Base-by-base conservation (phyloP, 208 protist species). In the Herpetomonas samuelpessoai region DNA sequence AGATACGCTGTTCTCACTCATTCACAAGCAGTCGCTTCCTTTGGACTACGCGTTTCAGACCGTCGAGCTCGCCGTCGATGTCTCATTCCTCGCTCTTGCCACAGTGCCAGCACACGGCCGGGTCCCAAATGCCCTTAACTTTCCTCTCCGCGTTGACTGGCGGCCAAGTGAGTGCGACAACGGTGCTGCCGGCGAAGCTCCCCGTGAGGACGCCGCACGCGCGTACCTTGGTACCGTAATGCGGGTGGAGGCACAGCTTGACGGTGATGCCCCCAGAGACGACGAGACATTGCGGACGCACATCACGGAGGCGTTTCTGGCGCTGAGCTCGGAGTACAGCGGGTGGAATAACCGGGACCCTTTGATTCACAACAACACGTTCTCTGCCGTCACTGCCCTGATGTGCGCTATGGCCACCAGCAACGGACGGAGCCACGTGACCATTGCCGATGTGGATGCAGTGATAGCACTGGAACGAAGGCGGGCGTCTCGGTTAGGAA, bases 301-400 rank as follows among this genome's bases (percentile, higher is more conserved):
- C n/a, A 69, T 82, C 1, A 67, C 84, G 21, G 68, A 74, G 0
- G 68, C 65, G 19, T 60, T 93, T 46, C 46, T 87, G 25, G 46
- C 26, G 28, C 74, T 86, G 55, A 35, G 70, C 0, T 45, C 21
- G 9, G 63, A 74, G 21, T 54, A 80, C 2, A 67, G 69, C 2
- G 25, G 56, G 2, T 92, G 88, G 83, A 85, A 88, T 54, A 95
- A 95, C 31, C 73, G 74, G 31, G 84, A 95, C 57, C 53, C 82
- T 3, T 72, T 95, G 7, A 62, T 95, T 28, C 88, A 95, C 66
- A 95, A 95, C 71, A 95, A 91, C 55, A 84, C 78, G 44, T 91
- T 92, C 39, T 88, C 85, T 0, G 76, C 62, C 26, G 76, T 74
- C 0, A 77, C 79, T n/a, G 63, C 85, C 2, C 70, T 92, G 16